A percentile compares a stretch with the other conserved stretches of the same genome.
phyloP scores from a whole-genome alignment of 306 rosid species.

The Lagenaria siceraria region DNA sequence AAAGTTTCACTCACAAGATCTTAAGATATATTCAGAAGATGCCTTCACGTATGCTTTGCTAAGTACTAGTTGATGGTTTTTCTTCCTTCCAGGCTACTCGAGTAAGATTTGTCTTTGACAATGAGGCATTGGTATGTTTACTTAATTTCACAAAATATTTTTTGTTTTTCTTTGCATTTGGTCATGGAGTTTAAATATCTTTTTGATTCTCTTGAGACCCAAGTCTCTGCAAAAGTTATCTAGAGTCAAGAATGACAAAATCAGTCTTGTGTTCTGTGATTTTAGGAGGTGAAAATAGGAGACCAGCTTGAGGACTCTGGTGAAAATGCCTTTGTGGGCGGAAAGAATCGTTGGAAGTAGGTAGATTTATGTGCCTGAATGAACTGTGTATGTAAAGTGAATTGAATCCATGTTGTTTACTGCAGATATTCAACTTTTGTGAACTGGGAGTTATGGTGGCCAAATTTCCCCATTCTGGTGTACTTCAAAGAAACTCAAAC shows the following conservation, averaged over 20 bases:
- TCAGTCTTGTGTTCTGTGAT: background rate
- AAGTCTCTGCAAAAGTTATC: background rate
- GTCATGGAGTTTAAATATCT: background rate
- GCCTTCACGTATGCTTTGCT: background rate
- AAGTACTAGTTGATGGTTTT: background rate
- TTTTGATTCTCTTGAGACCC: background rate
- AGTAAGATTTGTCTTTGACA: slow-evolving; percentile 79
- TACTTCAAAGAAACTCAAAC: slow-evolving; percentile 93
- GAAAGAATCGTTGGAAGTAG: slow-evolving; percentile 95
- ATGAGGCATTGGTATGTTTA: slow-evolving; percentile 69
- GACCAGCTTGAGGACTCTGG: slow-evolving; percentile 80
- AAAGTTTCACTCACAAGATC: background rate
- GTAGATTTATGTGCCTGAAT: slow-evolving; percentile 10
- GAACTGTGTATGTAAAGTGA: background rate
- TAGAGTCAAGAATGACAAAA: background rate
- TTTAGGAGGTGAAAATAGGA: slow-evolving; percentile 85
- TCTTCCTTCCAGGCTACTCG: slow-evolving; percentile 57
- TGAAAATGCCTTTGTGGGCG: slow-evolving; percentile 88
- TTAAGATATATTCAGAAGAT: background rate
- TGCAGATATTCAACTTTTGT: slow-evolving; percentile 77
- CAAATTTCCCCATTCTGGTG: slow-evolving; percentile 78
- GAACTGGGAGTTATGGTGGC: slow-evolving; percentile 99
- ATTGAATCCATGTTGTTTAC: slow-evolving; percentile 12
- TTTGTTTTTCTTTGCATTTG: background rate
- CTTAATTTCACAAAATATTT: slow-evolving; percentile 13